phyloP scores from a whole-genome alignment of 1,284 basidiomycete genomes.

The Phellopilus nigrolimitatus region DNA sequence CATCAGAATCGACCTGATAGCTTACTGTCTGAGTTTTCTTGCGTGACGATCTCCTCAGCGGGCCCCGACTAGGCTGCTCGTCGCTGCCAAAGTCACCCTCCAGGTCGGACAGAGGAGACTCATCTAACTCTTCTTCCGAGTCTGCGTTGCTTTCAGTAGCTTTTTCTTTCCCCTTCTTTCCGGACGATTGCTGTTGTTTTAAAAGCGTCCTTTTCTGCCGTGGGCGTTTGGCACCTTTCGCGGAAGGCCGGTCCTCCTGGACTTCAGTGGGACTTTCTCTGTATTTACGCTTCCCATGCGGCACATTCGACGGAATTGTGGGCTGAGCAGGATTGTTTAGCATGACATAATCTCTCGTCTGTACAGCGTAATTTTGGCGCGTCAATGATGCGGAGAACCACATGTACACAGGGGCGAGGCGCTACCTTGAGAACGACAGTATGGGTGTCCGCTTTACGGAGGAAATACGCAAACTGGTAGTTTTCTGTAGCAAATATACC shows the following conservation, averaged over 20 bases:
- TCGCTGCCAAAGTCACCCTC: slow-evolving; percentile 15
- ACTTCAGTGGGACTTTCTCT: slow-evolving; percentile 20
- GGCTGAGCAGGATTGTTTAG: slow-evolving; percentile 32
- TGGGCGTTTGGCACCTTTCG: slow-evolving; percentile 32
- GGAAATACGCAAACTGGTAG: slow-evolving; percentile 79
- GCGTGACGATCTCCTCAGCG: slow-evolving; percentile 26
- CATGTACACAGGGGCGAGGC: slow-evolving; percentile 2
- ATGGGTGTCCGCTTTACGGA: slow-evolving; percentile 71
- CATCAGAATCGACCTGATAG: slow-evolving; percentile 25
- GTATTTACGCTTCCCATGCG: slow-evolving; percentile 12
- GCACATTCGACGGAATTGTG: slow-evolving; percentile 22
- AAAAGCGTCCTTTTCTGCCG: neutral
- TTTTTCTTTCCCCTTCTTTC: slow-evolving; percentile 35
- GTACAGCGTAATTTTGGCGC: neutral
- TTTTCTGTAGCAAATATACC: slow-evolving; percentile 40
- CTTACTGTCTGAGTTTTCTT: slow-evolving; percentile 21
- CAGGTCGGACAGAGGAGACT: slow-evolving; percentile 21
- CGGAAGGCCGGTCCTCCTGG: slow-evolving; percentile 24
- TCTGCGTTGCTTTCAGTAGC: slow-evolving; percentile 8
- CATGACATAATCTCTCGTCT: slow-evolving; percentile 42
- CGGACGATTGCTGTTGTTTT: slow-evolving; percentile 30
- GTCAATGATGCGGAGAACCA: neutral
- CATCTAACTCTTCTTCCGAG: slow-evolving; percentile 10
- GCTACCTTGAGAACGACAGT: slow-evolving; percentile 69
- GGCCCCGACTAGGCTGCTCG: slow-evolving; percentile 19